Evolutionary conservation across 1,139 yeast genomes (phyloP).

Genomic region (Taphrina betulina): DNA sequence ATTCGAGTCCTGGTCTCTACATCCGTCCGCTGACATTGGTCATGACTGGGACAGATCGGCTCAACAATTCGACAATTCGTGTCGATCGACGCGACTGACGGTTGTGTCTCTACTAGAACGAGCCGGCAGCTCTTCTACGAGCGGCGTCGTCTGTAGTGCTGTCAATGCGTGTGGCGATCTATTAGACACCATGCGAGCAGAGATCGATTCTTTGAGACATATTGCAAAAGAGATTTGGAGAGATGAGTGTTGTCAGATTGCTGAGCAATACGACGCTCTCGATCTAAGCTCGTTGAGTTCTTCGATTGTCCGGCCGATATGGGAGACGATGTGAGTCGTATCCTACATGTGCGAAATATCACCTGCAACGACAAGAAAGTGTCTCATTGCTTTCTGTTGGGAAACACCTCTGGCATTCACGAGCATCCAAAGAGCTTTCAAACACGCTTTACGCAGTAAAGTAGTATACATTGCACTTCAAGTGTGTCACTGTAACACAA

Average conservation of each 20-base stretch:
- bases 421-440: no score
- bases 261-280: neutral
- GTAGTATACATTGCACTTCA: no score
- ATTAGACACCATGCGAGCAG: neutral
- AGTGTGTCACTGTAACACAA: no score
- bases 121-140: neutral
- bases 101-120: neutral
- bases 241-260: neutral
- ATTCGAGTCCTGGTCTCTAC: neutral
- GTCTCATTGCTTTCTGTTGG: no score
- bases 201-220: neutral
- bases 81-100: slow-evolving; percentile 1
- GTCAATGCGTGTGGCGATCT: no score
- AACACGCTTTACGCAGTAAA: no score
- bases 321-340: no score
- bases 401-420: no score
- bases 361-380: no score
- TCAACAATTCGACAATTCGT: neutral
- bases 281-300: no score
- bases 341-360: no score
- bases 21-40: neutral
- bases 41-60: neutral
- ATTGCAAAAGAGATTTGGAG: neutral
- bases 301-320: no score
- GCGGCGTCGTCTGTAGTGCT: neutral